Percentiles rank a stretch among this genome's conserved stretches.
phyloP scores from a whole-genome alignment of 179 eudicot genomes.

The Beta corolliflora region DNA sequence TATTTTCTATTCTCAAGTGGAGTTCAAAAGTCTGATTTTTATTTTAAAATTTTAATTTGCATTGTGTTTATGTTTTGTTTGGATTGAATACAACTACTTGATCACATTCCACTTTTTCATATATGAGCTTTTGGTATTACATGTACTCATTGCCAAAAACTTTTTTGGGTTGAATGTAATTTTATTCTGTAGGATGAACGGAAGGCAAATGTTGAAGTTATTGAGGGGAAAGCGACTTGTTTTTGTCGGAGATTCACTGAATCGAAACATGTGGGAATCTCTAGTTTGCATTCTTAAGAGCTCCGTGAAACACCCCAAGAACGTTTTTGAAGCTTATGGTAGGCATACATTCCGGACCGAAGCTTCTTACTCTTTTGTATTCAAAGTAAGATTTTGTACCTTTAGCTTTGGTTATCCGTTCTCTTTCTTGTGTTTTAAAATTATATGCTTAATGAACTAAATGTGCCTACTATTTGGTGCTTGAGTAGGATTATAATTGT shows the following conservation, averaged over 20 bases:
- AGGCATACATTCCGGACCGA: conserved; percentile 64
- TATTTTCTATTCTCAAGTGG: not conserved
- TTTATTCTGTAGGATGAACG: conserved; percentile 44
- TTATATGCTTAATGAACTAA: conserved; percentile 2
- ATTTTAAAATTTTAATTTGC: not conserved
- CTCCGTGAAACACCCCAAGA: conserved; percentile 46
- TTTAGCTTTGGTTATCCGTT: not conserved
- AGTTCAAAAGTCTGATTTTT: not conserved
- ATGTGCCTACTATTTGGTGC: not conserved
- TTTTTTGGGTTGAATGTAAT: conserved; percentile 3
- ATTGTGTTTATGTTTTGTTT: not conserved
- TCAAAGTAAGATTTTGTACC: conserved; percentile 52
- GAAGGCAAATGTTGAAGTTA: conserved; percentile 51
- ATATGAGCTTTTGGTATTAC: not conserved
- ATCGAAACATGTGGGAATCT: conserved; percentile 87
- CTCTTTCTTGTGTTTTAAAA: not conserved
- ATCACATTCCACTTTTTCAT: not conserved
- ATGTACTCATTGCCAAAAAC: not conserved
- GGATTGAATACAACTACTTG: not conserved
- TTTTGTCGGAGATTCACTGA: conserved; percentile 74
- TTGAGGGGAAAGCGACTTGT: conserved; percentile 68
- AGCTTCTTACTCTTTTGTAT: conserved; percentile 81
- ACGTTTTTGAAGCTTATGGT: conserved; percentile 75
- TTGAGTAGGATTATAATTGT: conserved; percentile 67
- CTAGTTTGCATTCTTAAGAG: conserved; percentile 63